Evolutionary conservation across 1,139 yeast genomes (phyloP).

Genomic region (Suhomyces ambrosiae): DNA sequence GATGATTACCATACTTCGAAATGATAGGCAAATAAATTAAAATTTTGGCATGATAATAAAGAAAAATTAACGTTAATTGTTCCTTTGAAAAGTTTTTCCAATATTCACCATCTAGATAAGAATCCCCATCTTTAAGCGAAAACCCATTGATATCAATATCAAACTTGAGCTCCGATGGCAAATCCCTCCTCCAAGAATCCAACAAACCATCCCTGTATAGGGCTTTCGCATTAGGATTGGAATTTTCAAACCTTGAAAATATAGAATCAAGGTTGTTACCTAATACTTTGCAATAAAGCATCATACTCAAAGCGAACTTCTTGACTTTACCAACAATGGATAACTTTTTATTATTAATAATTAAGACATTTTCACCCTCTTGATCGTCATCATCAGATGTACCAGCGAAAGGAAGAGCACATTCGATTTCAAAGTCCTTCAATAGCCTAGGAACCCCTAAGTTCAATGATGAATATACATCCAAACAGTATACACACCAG

Average conservation of each 20-base stretch:
- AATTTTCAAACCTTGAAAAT: slow-evolving; percentile 51
- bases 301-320: slow-evolving; percentile 60
- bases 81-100: slow-evolving; percentile 46
- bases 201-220: slow-evolving; percentile 65
- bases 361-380: slow-evolving; percentile 55
- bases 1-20: slow-evolving; percentile 48
- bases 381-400: slow-evolving; percentile 47
- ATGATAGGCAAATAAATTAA: slow-evolving; percentile 79
- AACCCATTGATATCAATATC: slow-evolving; percentile 69
- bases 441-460: slow-evolving; percentile 81
- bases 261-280: slow-evolving; percentile 71
- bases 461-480: slow-evolving; percentile 71
- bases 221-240: slow-evolving; percentile 40
- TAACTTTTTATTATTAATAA: slow-evolving; percentile 58
- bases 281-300: slow-evolving; percentile 72
- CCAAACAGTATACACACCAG: slow-evolving; percentile 83
- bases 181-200: slow-evolving; percentile 77
- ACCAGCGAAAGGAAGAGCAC: slow-evolving; percentile 77
- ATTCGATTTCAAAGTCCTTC: slow-evolving; percentile 80
- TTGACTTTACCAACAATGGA: slow-evolving; percentile 71
- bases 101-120: slow-evolving; percentile 28
- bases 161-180: slow-evolving; percentile 63
- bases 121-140: slow-evolving; percentile 38
- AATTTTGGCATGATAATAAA: slow-evolving; percentile 79
- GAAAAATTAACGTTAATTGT: slow-evolving; percentile 60